A percentile compares a stretch with the other conserved stretches of the same genome.
These are phyloP conservation scores for Apiotrichum domesticum DNA, from an alignment of 1,284 basidiomycete genomes.

Conservation along the genomic window DNA sequence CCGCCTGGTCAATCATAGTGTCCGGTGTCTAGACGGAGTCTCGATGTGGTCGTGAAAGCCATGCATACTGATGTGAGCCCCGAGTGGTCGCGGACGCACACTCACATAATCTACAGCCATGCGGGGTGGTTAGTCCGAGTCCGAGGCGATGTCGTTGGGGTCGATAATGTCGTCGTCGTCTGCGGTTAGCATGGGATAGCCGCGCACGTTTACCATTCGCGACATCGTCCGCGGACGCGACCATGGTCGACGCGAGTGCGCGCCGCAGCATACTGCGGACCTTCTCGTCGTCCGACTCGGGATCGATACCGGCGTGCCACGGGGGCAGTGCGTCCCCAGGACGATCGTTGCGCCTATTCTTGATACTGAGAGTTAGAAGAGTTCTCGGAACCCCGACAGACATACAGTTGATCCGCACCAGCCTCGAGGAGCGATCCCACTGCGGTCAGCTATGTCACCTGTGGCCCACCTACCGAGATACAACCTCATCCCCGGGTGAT, in stretches of 20 bases:
- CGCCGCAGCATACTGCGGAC: constrained; percentile 35
- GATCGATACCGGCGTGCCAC: constrained; percentile 22
- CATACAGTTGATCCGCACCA: constrained; percentile 65
- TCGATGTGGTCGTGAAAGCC: not conserved
- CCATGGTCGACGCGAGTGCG: constrained; percentile 36
- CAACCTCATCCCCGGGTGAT: constrained; percentile 53
- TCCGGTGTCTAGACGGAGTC: too few species aligned
- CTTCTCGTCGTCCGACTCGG: constrained; percentile 38
- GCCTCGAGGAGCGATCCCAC: constrained; percentile 67
- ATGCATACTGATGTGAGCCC: not conserved
- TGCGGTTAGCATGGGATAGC: not conserved
- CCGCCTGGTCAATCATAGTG: too few species aligned
- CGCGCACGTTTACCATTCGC: constrained; percentile 35
- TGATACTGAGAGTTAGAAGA: constrained; percentile 52
- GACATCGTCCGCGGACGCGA: constrained; percentile 40
- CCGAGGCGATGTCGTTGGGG: constrained; percentile 43
- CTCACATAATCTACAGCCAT: constrained; percentile 8
- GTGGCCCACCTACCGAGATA: constrained; percentile 42
- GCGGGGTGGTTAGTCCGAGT: constrained; percentile 26
- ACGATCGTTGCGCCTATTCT: constrained; percentile 62
- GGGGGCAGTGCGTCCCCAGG: constrained; percentile 57
- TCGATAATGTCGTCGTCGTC: constrained; percentile 37
- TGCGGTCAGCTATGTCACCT: constrained; percentile 27
- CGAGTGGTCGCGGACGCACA: not conserved
- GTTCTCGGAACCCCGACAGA: constrained; percentile 2